Base-by-base conservation (phyloP, 345 rosid genomes). In the Aurinia saxatilis region DNA sequence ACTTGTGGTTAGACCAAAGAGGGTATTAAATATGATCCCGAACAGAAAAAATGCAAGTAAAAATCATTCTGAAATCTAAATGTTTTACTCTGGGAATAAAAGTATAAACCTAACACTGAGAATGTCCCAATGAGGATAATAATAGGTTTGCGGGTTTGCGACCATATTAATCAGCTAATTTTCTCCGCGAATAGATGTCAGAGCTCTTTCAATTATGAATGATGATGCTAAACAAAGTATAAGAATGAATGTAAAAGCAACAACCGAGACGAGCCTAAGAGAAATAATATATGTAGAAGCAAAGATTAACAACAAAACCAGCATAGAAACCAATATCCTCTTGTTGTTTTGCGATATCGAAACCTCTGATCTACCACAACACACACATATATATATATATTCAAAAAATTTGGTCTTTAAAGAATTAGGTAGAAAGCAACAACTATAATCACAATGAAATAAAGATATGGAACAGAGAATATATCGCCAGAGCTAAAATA, bases 151-250 rank as follows among this genome's bases (percentile, higher is more conserved):
- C n/a, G n/a, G 93, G 93, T 73, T 79, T 88, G 55, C 96, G 86
- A 40, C 93, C 96, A 70, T 78, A 82, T 50, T 80, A 80, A 76
- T 88, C 93, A n/a, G 93, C 88, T 54, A 86, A 47, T 57, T 82
- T 51, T 41, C 96, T 93, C 96, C 93, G 40, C 73, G 31, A 33
- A 88, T 52, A 30, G 88, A 88, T 50, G 96, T 88, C 75, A 84
- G 72, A 40, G 88, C 87, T 78, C 96, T 82, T 72, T 93, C 96
- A 39, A 88, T 65, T 95, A 86, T 88, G 70, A 84, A 88, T 16
- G 96, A 82, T 67, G 93, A 80, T 57, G 85, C 96, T 88, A 63
- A 66, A 46, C 37, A 46, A 53, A 31, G 31, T 27, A 1, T 48
- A 3, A 14, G 3, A 21, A 33, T 59, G 39, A 7, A 6, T 34